phyloP scores from a whole-genome alignment of 306 rosid genomes.

The Elaeagnus macrophylla region DNA sequence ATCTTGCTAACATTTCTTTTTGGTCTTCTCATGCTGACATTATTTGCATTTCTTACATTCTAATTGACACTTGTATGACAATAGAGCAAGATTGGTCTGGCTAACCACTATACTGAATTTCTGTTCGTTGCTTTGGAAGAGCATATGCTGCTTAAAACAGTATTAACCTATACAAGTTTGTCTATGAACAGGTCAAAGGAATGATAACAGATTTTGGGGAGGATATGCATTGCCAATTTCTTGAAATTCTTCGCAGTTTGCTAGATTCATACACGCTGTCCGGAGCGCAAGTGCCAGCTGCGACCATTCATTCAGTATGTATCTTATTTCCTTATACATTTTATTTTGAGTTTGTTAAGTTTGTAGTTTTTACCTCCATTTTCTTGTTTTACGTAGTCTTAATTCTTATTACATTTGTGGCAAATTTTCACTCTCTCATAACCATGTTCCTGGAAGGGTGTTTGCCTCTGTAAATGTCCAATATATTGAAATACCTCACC shows the following conservation, averaged over 20 bases:
- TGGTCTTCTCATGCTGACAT: no score
- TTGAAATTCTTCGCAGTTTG: slow-evolving; percentile 89
- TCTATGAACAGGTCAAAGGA: slow-evolving; percentile 66
- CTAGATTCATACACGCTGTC: slow-evolving; percentile 76
- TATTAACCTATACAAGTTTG: slow-evolving; percentile 7
- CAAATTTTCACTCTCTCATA: no score
- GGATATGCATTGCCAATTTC: slow-evolving; percentile 93
- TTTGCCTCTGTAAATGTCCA: no score
- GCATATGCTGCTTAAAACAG: not conserved
- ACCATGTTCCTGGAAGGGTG: no score
- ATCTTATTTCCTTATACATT: not conserved
- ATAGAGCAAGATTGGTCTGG: not conserved
- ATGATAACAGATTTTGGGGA: slow-evolving; percentile 88
- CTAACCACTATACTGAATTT: not conserved
- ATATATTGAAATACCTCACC: no score
- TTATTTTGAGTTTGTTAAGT: not conserved
- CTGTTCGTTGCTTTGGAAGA: not conserved
- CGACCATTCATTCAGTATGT: not conserved
- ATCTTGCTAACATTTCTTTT: no score
- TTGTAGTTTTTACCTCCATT: not conserved
- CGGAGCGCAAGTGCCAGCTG: slow-evolving; percentile 67
- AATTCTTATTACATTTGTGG: no score
- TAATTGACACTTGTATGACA: not conserved
- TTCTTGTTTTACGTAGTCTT: no score
- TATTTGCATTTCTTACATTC: no score